Conservation (phyloP, 495 filamentous ascomycete species). For the Aspergillus saccharolyticus region DNA sequence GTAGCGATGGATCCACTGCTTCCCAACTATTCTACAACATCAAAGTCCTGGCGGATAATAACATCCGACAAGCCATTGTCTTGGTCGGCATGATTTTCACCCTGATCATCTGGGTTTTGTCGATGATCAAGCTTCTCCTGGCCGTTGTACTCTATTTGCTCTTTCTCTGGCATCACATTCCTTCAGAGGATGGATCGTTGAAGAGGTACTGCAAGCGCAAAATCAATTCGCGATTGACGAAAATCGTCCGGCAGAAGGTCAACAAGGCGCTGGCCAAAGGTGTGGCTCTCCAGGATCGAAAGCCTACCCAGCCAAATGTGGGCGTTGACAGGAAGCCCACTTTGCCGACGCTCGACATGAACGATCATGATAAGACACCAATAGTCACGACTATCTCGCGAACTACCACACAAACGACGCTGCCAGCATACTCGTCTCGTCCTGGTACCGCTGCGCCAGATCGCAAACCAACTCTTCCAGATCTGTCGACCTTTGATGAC, state of each 20-base stretch:
- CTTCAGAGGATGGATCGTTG: conserved; percentile 68
- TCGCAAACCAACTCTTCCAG: conserved; percentile 38
- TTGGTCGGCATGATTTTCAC: conserved; percentile 89
- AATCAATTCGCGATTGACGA: conserved; percentile 72
- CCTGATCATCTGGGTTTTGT: conserved; percentile 81
- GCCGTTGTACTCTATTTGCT: conserved; percentile 73
- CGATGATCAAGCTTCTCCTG: conserved; percentile 65
- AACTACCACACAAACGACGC: conserved; percentile 61
- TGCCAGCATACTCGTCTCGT: conserved; percentile 57
- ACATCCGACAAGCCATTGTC: conserved; percentile 73
- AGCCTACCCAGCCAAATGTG: conserved; percentile 47
- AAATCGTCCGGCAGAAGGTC: conserved; percentile 76
- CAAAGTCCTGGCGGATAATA: conserved; percentile 58
- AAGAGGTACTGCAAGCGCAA: conserved; percentile 83
- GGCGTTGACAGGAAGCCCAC: conserved; percentile 58
- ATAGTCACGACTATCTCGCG: conserved; percentile 56
- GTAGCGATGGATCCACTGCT: conserved; percentile 44
- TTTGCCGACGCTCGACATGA: conserved; percentile 52
- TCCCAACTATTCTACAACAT: conserved; percentile 74
- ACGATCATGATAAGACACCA: conserved; percentile 51
- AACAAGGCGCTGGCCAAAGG: conserved; percentile 81
- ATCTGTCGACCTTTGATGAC: conserved; percentile 23
- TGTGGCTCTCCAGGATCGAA: conserved; percentile 53
- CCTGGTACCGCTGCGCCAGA: conserved; percentile 39
- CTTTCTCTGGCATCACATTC: conserved; percentile 89